phyloP scores from a whole-genome alignment of 345 rosid species.

The Salix purpurea region DNA sequence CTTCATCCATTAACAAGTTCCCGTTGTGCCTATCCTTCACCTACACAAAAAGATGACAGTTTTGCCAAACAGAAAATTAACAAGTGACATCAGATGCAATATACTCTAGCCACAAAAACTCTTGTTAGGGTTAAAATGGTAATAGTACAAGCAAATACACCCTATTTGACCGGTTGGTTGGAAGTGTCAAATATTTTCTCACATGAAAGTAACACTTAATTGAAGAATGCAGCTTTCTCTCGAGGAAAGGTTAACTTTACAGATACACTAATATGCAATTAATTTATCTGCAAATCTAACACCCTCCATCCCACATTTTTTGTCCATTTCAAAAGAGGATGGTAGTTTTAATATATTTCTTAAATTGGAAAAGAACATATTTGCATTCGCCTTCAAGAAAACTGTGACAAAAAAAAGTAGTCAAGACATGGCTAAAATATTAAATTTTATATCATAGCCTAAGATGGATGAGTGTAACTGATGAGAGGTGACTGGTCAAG shows the following conservation, averaged over 20 bases:
- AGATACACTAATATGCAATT: not conserved
- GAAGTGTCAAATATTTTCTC: not conserved
- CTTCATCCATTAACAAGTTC: slow-evolving; percentile 89
- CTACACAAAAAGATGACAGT: slow-evolving; percentile 22
- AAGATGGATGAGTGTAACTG: not conserved
- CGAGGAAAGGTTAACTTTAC: not conserved
- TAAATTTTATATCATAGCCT: not conserved
- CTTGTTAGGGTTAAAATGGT: not conserved
- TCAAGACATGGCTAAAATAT: not conserved
- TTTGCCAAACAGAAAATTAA: not conserved
- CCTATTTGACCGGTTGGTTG: not conserved
- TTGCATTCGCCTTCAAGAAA: not conserved
- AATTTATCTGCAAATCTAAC: not conserved
- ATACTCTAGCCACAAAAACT: not conserved
- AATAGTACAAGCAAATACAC: no score
- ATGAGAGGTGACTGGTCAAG: not conserved
- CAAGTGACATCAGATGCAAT: not conserved
- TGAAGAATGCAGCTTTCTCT: not conserved
- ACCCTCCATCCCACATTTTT: not conserved
- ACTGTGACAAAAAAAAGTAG: not conserved
- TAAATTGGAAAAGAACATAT: not conserved
- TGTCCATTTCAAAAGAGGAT: not conserved
- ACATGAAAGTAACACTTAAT: not conserved
- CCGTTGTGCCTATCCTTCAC: slow-evolving; percentile 98
- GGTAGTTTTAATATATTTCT: not conserved